These are phyloP conservation scores for Potentilla sterilis DNA, from an alignment of 306 rosid species.

Conservation along the genomic window DNA sequence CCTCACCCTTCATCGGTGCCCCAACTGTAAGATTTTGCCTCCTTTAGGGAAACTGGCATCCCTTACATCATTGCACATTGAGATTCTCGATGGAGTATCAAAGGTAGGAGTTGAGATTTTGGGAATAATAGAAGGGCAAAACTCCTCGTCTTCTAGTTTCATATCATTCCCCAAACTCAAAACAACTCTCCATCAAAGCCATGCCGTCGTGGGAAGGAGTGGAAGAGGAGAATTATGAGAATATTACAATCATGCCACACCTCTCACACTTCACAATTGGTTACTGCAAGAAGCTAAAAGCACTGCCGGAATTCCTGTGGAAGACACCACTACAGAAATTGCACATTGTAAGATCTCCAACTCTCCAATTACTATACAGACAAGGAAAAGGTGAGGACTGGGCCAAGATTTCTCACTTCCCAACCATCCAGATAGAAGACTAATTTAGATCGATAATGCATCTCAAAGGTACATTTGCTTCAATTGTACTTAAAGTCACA, in stretches of 20 bases:
- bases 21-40: neutral
- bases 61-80: neutral
- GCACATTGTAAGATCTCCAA: no score
- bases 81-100: no score
- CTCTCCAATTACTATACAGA: no score
- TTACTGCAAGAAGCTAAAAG: neutral
- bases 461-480: no score
- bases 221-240: no score
- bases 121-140: neutral
- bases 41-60: constrained; percentile 16
- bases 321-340: neutral
- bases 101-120: constrained; percentile 4
- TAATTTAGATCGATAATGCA: no score
- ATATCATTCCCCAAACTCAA: neutral
- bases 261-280: neutral
- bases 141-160: neutral
- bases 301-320: constrained; percentile 14
- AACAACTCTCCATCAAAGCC: neutral
- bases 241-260: constrained; percentile 16
- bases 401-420: constrained; percentile 7
- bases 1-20: no score
- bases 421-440: no score
- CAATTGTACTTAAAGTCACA: no score
- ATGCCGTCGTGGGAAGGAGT: neutral
- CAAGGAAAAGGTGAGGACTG: neutral